These are phyloP conservation scores for Xanthoconium stramineum DNA, from an alignment of 768 basidiomycete genomes.

Conservation along the genomic window DNA sequence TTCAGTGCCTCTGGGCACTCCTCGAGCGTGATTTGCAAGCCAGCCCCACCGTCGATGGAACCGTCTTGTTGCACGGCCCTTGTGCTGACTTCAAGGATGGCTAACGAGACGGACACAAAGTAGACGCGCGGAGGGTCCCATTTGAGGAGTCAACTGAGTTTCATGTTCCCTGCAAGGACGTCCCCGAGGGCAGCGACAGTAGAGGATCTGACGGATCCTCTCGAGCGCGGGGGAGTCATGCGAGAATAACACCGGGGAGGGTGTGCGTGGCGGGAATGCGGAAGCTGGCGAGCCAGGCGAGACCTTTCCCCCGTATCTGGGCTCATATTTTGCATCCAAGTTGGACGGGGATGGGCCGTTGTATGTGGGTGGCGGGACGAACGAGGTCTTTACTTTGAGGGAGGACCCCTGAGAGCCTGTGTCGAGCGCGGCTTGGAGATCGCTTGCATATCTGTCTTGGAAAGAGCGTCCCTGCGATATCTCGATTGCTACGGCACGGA, in stretches of 20 bases:
- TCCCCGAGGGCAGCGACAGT: conserved; percentile 78
- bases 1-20: conserved; percentile 62
- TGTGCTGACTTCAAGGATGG: conserved; percentile 67
- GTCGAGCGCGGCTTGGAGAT: conserved; percentile 78
- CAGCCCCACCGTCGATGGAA: conserved; percentile 48
- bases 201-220: conserved; percentile 83
- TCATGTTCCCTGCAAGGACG: conserved; percentile 52
- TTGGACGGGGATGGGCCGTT: conserved; percentile 28
- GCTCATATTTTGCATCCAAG: conserved; percentile 14
- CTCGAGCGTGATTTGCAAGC: conserved; percentile 48
- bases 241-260: conserved; percentile 46
- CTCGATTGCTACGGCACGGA: conserved; percentile 84
- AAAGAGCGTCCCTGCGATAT: conserved; percentile 82
- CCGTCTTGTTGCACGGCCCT: conserved; percentile 46
- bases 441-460: conserved; percentile 72
- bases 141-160: conserved; percentile 54
- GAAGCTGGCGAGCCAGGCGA: conserved; percentile 20
- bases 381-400: conserved; percentile 50
- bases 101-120: conserved; percentile 71
- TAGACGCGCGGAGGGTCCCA: conserved; percentile 70
- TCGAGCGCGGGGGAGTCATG: conserved; percentile 53
- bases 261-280: conserved; percentile 38
- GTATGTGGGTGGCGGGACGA: conserved; percentile 71
- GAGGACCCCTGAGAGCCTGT: conserved; percentile 41
- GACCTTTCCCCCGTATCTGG: conserved; percentile 1